A percentile compares a stretch with the other conserved stretches of the same genome.
Evolutionary conservation across 805 yeast species (phyloP).

Genomic region (Wickerhamomyces sydowiorum): DNA sequence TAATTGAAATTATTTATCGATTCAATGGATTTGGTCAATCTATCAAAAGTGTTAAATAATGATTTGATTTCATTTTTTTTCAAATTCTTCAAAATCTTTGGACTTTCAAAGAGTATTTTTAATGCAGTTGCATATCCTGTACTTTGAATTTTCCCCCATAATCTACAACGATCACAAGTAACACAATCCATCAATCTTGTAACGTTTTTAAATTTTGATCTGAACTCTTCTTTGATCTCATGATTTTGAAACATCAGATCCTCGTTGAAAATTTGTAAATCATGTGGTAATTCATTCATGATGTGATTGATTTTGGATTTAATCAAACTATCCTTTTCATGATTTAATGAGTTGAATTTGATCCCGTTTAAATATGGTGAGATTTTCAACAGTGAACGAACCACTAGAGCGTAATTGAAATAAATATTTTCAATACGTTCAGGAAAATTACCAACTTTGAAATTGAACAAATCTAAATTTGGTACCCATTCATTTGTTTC

Average conservation of each 20-base stretch:
- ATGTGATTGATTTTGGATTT: constrained; percentile 36
- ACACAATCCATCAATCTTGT: constrained; percentile 96
- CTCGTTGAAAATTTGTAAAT: constrained; percentile 36
- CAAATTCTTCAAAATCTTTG: constrained; percentile 48
- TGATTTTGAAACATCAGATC: constrained; percentile 42
- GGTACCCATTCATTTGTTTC: constrained; percentile 81
- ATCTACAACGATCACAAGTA: constrained; percentile 94
- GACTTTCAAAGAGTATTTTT: constrained; percentile 77
- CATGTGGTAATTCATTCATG: constrained; percentile 25
- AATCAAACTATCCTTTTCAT: constrained; percentile 37
- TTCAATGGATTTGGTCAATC: constrained; percentile 78
- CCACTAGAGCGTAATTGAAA: constrained; percentile 84
- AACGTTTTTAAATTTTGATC: constrained; percentile 80
- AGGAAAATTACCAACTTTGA: constrained; percentile 80
- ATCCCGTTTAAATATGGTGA: constrained; percentile 45
- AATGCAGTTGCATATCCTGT: constrained; percentile 97
- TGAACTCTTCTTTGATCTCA: constrained; percentile 78
- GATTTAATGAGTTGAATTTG: constrained; percentile 39
- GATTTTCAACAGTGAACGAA: constrained; percentile 73
- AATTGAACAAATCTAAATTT: constrained; percentile 74
- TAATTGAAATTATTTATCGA: constrained; percentile 68
- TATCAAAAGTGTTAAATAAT: constrained; percentile 84
- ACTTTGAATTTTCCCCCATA: constrained; percentile 98
- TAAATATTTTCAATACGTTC: constrained; percentile 88
- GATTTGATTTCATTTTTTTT: constrained; percentile 85